A percentile compares a stretch with the other conserved stretches of the same genome.
phyloP scores from a whole-genome alignment of 2,329 filamentous ascomycete species.

The Fusarium proliferatum region DNA sequence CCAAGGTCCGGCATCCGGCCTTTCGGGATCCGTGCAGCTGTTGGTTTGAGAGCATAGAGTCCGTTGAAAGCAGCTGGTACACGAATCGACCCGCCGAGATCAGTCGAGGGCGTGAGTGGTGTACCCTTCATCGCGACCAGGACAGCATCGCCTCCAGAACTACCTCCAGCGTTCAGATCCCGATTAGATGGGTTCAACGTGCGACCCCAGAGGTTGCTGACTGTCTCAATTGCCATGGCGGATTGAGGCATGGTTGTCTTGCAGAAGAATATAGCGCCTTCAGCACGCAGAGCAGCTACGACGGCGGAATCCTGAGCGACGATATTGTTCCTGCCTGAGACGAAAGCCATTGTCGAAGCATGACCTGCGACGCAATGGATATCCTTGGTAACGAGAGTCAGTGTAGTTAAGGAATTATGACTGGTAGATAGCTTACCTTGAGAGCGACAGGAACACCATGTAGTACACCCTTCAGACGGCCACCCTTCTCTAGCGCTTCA shows the following conservation, averaged over 20 bases:
- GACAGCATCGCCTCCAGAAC: slow-evolving; percentile 64
- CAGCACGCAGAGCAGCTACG: not conserved
- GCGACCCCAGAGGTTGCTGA: slow-evolving; percentile 70
- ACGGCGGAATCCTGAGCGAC: not conserved
- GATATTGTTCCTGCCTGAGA: not conserved
- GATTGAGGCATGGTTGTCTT: slow-evolving; percentile 74
- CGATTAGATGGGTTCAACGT: slow-evolving; percentile 71
- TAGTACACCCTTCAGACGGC: not conserved
- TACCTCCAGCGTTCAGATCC: slow-evolving; percentile 67
- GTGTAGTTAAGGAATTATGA: not conserved
- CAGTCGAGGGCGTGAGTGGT: slow-evolving; percentile 47
- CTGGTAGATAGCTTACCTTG: not conserved
- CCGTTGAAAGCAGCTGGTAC: slow-evolving; percentile 48
- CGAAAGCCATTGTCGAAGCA: not conserved
- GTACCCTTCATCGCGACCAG: slow-evolving; percentile 50
- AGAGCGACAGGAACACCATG: not conserved
- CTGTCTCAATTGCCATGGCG: slow-evolving; percentile 62
- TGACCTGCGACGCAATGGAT: not conserved
- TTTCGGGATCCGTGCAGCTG: slow-evolving; percentile 29
- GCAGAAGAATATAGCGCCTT: slow-evolving; percentile 71
- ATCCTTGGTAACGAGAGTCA: not conserved
- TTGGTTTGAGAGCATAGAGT: slow-evolving; percentile 36
- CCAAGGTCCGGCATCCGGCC: slow-evolving; percentile 22
- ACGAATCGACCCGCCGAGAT: slow-evolving; percentile 49
- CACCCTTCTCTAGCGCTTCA: not conserved